Base-by-base conservation (phyloP, 1,284 basidiomycete species). In the Ganoderma leucocontextum region DNA sequence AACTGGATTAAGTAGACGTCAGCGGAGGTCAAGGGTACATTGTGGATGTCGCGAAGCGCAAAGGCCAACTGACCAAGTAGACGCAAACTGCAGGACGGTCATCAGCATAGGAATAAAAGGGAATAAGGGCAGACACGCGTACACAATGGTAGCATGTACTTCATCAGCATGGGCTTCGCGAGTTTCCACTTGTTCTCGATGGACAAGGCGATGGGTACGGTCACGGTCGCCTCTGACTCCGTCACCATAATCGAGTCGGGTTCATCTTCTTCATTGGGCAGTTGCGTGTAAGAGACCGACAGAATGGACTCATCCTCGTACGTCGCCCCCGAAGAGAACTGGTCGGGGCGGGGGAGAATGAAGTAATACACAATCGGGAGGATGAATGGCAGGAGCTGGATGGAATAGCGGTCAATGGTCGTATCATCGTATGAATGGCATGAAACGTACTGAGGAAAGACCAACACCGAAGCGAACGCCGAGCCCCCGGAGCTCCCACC, bases 401-500 rank as follows among this genome's bases (percentile, higher is more conserved):
- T 22, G 35, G 7, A 13, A 33, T 17, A 33, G 1, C 33, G 52
- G 25, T 55, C 19, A 19, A 60, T 36, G n/a, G 1, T 39, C 5
- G 17, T 25, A 25, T 7, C 0, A 4, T 38, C 9, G 12, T 12
- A 25, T 17, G 22, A 7, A 15, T 10, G 10, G 36, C 22, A 5
- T 6, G 36, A 64, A 35, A 80, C 90, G 61, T 76, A 93, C 92
- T 17, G 91, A 87, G 5, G 93, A 95, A 19, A 96, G 77, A 0
- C 94, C 92, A 29, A 99, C 89, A 0, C 97, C 98, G 8, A 82
- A 77, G 61, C 89, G 87, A 7, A 99, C 95, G 15, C 97, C 97
- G 1, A 98, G 81, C 0, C 90, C 89, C 42, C 98, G 86, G 0
- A 99, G 83, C 72, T 96, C 85, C 97, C 97, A 99, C 97, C 97